phyloP scores from a whole-genome alignment of 108 stramenopile species.

The Pinguiococcus pyrenoidosus region DNA sequence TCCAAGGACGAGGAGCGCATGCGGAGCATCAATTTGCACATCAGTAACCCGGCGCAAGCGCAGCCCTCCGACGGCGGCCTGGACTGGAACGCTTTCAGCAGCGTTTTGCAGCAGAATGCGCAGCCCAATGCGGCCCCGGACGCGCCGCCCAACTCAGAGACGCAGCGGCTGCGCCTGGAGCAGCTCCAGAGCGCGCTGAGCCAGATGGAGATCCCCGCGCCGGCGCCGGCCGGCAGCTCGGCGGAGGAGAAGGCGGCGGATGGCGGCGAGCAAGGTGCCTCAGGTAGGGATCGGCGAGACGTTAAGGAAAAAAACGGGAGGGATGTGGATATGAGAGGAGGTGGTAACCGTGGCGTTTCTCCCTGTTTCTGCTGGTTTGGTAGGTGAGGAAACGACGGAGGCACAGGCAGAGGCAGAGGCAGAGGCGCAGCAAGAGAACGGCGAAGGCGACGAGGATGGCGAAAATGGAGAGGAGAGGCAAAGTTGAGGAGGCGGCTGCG shows the following conservation, averaged over 20 bases:
- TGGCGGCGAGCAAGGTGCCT: background rate
- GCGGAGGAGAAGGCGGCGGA: slow-evolving; percentile 1
- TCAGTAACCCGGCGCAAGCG: background rate
- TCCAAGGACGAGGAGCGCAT: slow-evolving; percentile 27
- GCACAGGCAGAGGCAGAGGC: no score
- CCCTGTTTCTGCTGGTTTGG: no score
- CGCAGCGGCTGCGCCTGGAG: slow-evolving; percentile 8
- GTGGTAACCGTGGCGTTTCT: slow-evolving; percentile 1
- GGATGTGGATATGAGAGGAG: slow-evolving; percentile 16
- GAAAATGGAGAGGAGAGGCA: no score
- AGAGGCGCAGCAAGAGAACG: no score
- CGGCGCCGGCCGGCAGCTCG: slow-evolving; percentile 4
- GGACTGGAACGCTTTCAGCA: slow-evolving; percentile 14
- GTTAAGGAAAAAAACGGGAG: slow-evolving; percentile 23
- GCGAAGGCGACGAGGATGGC: no score
- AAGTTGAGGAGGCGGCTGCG: no score
- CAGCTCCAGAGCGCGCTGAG: slow-evolving; percentile 25
- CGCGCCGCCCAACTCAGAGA: slow-evolving; percentile 8
- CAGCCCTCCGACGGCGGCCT: slow-evolving; percentile 1
- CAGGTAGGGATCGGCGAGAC: slow-evolving; percentile 2
- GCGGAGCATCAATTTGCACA: background rate
- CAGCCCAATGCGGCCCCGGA: no score
- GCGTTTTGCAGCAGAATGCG: slow-evolving; percentile 14
- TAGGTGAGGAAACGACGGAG: no score
- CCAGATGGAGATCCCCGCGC: background rate